phyloP scores from a whole-genome alignment of 257 asterid genomes.

The Thymus quinquecostatus region DNA sequence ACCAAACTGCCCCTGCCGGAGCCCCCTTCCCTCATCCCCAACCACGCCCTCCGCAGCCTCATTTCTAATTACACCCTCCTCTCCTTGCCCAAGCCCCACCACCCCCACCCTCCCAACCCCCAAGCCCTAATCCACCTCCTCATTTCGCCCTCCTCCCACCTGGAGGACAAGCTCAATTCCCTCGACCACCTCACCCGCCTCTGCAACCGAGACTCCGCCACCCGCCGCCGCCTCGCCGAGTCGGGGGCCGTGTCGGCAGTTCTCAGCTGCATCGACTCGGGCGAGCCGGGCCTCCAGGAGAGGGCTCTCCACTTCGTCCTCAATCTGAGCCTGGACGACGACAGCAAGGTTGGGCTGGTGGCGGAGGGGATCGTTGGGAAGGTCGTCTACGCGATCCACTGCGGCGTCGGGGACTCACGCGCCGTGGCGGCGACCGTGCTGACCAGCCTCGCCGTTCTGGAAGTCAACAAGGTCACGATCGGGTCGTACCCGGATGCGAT shows the following conservation, averaged over 20 bases:
- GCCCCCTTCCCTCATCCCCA: constrained; percentile 83
- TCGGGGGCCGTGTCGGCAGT: constrained; percentile 86
- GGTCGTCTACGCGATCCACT: constrained; percentile 61
- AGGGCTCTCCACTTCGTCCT: constrained; percentile 78
- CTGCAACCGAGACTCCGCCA: constrained; percentile 63
- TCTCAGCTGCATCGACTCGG: constrained; percentile 59
- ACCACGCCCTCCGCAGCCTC: constrained; percentile 92
- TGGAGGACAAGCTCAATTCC: constrained; percentile 49
- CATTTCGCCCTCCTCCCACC: constrained; percentile 44
- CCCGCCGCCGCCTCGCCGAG: constrained; percentile 71
- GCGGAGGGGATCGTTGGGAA: constrained; percentile 85
- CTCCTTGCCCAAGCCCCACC: constrained; percentile 57
- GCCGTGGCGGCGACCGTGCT: constrained; percentile 91
- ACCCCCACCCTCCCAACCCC: constrained; percentile 44
- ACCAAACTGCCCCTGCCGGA: constrained; percentile 82
- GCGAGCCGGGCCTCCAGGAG: constrained; percentile 62
- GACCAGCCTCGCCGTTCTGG: constrained; percentile 89
- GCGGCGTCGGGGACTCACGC: constrained; percentile 76
- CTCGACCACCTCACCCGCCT: constrained; percentile 64
- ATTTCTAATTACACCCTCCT: constrained; percentile 74
- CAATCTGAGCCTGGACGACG: constrained; percentile 88
- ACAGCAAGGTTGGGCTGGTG: constrained; percentile 85
- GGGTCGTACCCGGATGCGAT: constrained; percentile 79
- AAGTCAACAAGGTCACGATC: constrained; percentile 86
- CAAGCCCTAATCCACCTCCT: constrained; percentile 61